A percentile compares a stretch with the other conserved stretches of the same genome.
Evolutionary conservation across 2,329 filamentous ascomycete species (phyloP).

Genomic region (Beauveria australis): DNA sequence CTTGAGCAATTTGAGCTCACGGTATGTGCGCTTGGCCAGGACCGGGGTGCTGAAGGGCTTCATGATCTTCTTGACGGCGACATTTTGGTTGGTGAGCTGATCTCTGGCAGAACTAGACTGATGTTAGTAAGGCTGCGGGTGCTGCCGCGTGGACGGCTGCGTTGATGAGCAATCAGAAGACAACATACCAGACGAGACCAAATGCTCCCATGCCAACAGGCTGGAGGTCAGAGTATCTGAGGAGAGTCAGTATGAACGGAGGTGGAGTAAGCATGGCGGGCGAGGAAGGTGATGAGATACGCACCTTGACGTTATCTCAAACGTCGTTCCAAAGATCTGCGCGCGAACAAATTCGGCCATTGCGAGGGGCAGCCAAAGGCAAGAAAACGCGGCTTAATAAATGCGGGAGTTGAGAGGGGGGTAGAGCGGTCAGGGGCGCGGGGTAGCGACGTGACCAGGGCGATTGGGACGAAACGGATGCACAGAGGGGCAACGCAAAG

Average conservation of each 20-base stretch:
- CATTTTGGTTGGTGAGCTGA: constrained; percentile 92
- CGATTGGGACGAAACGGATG: constrained; percentile 2
- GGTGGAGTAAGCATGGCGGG: not conserved
- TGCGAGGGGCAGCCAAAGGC: constrained; percentile 30
- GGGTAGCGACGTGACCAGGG: not conserved
- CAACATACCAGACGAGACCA: constrained; percentile 83
- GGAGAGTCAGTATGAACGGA: not conserved
- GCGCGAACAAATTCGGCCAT: constrained; percentile 99
- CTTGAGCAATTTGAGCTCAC: constrained; percentile 94
- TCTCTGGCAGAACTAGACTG: constrained; percentile 79
- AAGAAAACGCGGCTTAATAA: constrained; percentile 7
- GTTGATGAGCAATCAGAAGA: too few relatives aligned
- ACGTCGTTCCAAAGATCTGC: constrained; percentile 98
- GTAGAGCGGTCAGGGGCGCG: constrained; percentile 7
- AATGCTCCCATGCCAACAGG: constrained; percentile 99
- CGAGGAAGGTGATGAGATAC: not conserved
- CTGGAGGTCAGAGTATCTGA: constrained; percentile 92
- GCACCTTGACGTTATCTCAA: constrained; percentile 98
- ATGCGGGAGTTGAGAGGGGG: not conserved
- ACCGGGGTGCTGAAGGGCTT: constrained; percentile 99
- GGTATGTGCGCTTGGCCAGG: constrained; percentile 92
- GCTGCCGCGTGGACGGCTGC: not conserved
- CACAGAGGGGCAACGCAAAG: not conserved
- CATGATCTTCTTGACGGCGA: constrained; percentile 99
- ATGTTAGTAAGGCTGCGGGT: not conserved